phyloP scores from a whole-genome alignment of 129 eudicot species.

The Arctium lappa region DNA sequence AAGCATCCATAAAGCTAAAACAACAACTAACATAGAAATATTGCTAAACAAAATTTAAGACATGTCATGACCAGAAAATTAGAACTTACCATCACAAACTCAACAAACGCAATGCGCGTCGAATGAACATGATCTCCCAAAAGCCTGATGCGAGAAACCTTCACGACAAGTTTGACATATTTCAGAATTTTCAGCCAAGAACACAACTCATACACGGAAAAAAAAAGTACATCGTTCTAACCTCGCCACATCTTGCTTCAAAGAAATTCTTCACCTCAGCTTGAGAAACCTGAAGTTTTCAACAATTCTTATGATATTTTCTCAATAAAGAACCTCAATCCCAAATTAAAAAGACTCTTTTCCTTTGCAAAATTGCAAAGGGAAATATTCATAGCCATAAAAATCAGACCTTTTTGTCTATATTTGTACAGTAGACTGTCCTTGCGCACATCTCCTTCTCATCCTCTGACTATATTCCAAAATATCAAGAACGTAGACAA shows the following conservation, averaged over 20 bases:
- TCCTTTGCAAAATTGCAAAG: not conserved
- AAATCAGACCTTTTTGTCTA: slow-evolving; percentile 77
- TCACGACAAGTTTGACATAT: slow-evolving; percentile 11
- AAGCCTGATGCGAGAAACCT: slow-evolving; percentile 97
- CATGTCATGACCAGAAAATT: not conserved
- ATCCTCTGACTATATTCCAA: slow-evolving; percentile 73
- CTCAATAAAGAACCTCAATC: not conserved
- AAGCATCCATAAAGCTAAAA: not conserved
- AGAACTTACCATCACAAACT: slow-evolving; percentile 70
- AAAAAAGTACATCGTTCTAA: slow-evolving; percentile 10
- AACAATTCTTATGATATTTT: slow-evolving; percentile 3
- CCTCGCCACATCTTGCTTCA: slow-evolving; percentile 94
- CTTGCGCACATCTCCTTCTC: slow-evolving; percentile 97
- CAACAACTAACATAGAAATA: not conserved
- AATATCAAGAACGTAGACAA: slow-evolving; percentile 12
- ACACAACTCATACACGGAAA: not conserved
- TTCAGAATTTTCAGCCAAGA: not conserved
- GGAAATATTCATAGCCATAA: not conserved
- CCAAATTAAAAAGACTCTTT: not conserved
- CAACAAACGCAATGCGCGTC: slow-evolving; percentile 95
- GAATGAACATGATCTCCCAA: slow-evolving; percentile 96
- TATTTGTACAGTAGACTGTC: slow-evolving; percentile 97
- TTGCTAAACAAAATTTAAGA: not conserved
- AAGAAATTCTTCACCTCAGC: slow-evolving; percentile 83
- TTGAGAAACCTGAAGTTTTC: slow-evolving; percentile 66